These are phyloP conservation scores for Fraxinus anomala DNA, from an alignment of 257 asterid species.

Conservation along the genomic window DNA sequence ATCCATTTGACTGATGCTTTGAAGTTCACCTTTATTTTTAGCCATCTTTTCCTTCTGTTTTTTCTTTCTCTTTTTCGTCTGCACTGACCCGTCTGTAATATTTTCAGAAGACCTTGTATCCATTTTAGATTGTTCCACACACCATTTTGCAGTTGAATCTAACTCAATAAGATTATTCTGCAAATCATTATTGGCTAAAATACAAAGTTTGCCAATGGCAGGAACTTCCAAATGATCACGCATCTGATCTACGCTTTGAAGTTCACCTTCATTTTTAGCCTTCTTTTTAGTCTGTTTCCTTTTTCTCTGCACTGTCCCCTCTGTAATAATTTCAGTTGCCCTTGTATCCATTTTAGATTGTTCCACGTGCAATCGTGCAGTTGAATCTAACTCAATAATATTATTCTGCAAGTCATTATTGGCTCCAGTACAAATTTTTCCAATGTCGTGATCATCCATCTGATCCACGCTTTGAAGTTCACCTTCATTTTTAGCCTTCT, in stretches of 20 bases:
- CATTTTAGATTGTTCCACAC: slow-evolving; percentile 21
- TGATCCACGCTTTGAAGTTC: slow-evolving; percentile 16
- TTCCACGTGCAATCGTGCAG: slow-evolving; percentile 18
- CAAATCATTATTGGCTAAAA: not conserved
- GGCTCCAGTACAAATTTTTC: slow-evolving; percentile 19
- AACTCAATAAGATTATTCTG: slow-evolving; percentile 27
- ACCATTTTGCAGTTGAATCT: slow-evolving; percentile 21
- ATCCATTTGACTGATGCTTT: slow-evolving; percentile 25
- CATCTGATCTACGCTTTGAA: slow-evolving; percentile 8
- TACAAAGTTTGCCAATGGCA: slow-evolving; percentile 16
- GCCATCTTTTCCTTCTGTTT: slow-evolving; percentile 26
- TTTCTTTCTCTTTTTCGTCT: slow-evolving; percentile 30
- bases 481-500: slow-evolving; percentile 12
- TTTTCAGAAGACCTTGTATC: not conserved
- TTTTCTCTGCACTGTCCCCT: slow-evolving; percentile 25
- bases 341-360: slow-evolving; percentile 32
- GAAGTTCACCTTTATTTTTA: slow-evolving; percentile 22
- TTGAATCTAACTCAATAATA: slow-evolving; percentile 23
- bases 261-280: slow-evolving; percentile 18
- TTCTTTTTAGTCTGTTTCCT: slow-evolving; percentile 16
- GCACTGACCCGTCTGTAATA: slow-evolving; percentile 1
- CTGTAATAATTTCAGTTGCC: slow-evolving; percentile 25
- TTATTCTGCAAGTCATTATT: slow-evolving; percentile 24
- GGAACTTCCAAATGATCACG: slow-evolving; percentile 26
- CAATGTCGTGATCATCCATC: slow-evolving; percentile 11